phyloP scores from a whole-genome alignment of 23 red algal genomes.

The Cyanidium caldarium region DNA sequence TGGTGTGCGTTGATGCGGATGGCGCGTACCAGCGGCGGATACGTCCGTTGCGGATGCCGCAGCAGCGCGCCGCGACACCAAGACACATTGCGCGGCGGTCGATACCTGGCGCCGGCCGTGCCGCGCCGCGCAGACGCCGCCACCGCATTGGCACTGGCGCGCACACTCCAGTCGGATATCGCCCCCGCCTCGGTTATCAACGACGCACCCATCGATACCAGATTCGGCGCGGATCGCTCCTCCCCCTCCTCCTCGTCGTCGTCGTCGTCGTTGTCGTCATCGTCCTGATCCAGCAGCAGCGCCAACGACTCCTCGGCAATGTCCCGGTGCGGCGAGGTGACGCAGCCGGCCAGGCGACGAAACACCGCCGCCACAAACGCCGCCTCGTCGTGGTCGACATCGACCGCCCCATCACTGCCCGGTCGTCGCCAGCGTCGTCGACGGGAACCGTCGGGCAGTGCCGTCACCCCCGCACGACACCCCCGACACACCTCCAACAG shows the following conservation, averaged over 20 bases:
- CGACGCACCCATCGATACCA: too few relatives aligned
- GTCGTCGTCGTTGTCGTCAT: not conserved
- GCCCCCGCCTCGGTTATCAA: too few relatives aligned
- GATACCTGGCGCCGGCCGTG: not conserved
- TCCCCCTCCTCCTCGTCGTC: not conserved
- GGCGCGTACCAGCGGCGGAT: not conserved
- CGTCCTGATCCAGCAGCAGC: conserved; percentile 12
- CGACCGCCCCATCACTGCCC: too few relatives aligned
- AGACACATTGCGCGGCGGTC: not conserved
- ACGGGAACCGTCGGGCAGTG: not conserved
- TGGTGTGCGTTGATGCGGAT: not conserved
- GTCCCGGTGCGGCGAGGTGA: conserved; percentile 14
- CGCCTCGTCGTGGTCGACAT: not conserved
- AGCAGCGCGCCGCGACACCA: not conserved
- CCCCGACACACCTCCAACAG: not conserved
- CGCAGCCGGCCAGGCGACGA: conserved; percentile 14
- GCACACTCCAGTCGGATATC: too few relatives aligned
- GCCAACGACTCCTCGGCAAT: conserved; percentile 9
- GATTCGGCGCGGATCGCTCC: too few relatives aligned
- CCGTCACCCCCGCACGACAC: not conserved
- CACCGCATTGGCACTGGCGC: too few relatives aligned
- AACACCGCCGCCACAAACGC: conserved; percentile 6
- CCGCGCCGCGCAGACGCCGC: not conserved
- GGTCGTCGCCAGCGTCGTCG: too few relatives aligned
- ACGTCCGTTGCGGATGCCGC: not conserved